Conservation (phyloP, 805 yeast species). For the Spathaspora sp. region DNA sequence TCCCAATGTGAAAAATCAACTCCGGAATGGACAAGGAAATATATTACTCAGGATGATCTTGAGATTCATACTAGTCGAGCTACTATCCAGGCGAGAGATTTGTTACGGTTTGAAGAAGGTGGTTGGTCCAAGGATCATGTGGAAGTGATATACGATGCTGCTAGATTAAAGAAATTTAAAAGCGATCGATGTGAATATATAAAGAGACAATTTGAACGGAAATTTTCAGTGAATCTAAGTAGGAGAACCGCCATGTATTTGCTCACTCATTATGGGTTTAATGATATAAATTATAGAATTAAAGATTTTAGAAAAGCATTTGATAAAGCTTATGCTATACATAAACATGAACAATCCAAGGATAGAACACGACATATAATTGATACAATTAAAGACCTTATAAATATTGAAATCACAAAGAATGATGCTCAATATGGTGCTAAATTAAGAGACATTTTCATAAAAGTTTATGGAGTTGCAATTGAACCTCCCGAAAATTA, state of each 20-base stretch:
- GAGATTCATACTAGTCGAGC: not conserved
- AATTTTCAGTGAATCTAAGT: slow-evolving; percentile 9
- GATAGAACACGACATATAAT: slow-evolving; percentile 7
- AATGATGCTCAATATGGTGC: slow-evolving; percentile 11
- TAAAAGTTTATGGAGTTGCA: slow-evolving; percentile 11
- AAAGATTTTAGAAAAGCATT: slow-evolving; percentile 8
- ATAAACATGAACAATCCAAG: slow-evolving; percentile 4
- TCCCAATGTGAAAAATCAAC: slow-evolving; percentile 8
- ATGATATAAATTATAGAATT: slow-evolving; percentile 5
- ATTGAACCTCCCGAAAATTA: slow-evolving; percentile 15
- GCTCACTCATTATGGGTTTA: slow-evolving; percentile 17
- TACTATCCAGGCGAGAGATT: not conserved
- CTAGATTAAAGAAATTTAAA: not conserved
- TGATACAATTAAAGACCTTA: not conserved
- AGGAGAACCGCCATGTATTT: slow-evolving; percentile 11
- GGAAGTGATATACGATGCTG: slow-evolving; percentile 4
- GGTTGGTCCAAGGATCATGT: slow-evolving; percentile 17
- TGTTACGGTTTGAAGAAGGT: slow-evolving; percentile 5
- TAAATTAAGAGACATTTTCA: slow-evolving; percentile 14
- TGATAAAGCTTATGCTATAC: slow-evolving; percentile 12
- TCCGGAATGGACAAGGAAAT: not conserved
- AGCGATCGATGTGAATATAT: slow-evolving; percentile 10
- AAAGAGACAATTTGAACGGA: slow-evolving; percentile 8
- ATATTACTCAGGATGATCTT: not conserved
- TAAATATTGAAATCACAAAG: slow-evolving; percentile 8